Base-by-base conservation (phyloP, 106 monocot genomes). In the Allium cepa region DNA sequence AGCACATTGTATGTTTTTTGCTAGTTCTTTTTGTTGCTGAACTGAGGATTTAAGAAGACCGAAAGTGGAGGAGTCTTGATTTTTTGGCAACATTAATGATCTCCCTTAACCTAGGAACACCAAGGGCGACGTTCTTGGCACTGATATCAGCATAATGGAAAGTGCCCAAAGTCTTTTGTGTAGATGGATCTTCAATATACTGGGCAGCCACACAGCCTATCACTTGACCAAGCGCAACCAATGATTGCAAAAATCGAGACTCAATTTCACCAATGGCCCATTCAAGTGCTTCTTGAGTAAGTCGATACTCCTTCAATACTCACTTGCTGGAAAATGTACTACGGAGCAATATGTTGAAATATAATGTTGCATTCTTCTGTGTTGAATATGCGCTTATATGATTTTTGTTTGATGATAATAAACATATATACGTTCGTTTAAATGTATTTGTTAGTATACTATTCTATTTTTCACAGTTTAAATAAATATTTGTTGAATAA, bases 91-190 rank as follows among this genome's bases (percentile, higher is more conserved):
- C 92, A 72, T 99, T 99, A 53, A 99, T 99, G 68, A 99, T 99
- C 71, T 99, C 99, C 56, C 93, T 86, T 68, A 99, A 77, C 84
- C 97, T 78, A 16, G 92, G 99, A 73, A 99, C 97, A 68, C 97
- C 97, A 59, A 99, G 84, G 36, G 97, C 90, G 17, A 99, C 92
- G 77, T 99, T 99, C 81, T 99, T 99, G n/a, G 99, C 99, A 85
- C 99, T 99, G 15, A 99, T 92, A 84, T 92, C 99, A 85, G 99
- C 92, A n/a, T n/a, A n/a, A n/a, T n/a, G n/a, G n/a, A n/a, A n/a
- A n/a, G n/a, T n/a, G n/a, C n/a, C n/a, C n/a, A n/a, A n/a, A n/a
- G n/a, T n/a, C n/a, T n/a, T n/a, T n/a, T n/a, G n/a, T n/a, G n/a
- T n/a, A n/a, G n/a, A n/a, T n/a, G n/a, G n/a, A n/a, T n/a, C n/a